Evolutionary conservation across 192 early-diverging fungal genomes (phyloP).

Genomic region (Rhizoclosmatium globosum): DNA sequence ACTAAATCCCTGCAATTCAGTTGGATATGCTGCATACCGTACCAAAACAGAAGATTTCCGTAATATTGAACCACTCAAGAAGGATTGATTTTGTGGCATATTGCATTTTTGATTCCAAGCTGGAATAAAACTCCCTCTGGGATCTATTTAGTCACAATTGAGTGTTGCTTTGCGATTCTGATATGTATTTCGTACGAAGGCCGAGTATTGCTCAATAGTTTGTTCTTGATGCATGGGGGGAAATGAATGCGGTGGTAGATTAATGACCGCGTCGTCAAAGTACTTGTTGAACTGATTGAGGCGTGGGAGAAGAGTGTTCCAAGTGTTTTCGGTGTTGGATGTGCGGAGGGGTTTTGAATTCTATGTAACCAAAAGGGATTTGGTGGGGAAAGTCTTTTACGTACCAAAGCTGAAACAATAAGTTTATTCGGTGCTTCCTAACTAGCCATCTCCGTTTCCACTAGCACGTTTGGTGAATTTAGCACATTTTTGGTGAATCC

Average conservation of each 20-base stretch:
- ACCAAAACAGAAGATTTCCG: conserved; percentile 31
- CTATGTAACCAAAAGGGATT: not conserved
- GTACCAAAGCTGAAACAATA: no score
- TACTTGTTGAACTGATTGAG: not conserved
- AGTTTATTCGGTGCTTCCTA: no score
- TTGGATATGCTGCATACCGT: conserved; percentile 23
- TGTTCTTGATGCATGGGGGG: conserved; percentile 2
- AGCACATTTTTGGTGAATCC: not conserved
- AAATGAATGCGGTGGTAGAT: conserved; percentile 25
- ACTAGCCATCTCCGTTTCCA: no score
- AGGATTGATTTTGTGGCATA: not conserved
- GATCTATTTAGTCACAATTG: no score
- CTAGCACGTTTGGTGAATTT: not conserved
- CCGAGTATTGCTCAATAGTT: not conserved
- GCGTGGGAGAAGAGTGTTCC: not conserved
- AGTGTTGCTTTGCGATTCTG: no score
- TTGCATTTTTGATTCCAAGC: no score
- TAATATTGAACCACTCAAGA: not conserved
- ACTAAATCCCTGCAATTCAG: not conserved
- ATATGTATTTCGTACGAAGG: no score
- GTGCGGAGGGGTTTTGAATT: not conserved
- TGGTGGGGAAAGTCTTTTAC: no score
- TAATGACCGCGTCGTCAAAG: not conserved
- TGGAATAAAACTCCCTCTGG: no score
- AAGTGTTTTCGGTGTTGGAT: not conserved